phyloP scores from a whole-genome alignment of 306 rosid species.

The Vigna trinervia region DNA sequence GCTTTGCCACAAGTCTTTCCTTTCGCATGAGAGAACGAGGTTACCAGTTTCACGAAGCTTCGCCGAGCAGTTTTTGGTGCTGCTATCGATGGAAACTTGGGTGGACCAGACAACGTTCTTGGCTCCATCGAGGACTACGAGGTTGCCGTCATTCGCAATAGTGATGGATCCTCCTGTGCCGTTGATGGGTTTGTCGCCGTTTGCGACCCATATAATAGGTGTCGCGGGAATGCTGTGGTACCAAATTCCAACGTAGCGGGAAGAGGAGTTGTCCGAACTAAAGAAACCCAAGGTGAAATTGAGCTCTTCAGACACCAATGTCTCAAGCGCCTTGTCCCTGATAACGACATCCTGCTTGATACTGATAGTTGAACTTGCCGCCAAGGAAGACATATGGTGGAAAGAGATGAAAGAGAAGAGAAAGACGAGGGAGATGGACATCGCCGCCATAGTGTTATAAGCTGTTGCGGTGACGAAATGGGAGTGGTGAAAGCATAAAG shows the following conservation, averaged over 20 bases:
- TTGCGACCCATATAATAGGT: constrained; percentile 68
- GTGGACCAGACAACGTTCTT: constrained; percentile 55
- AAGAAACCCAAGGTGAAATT: constrained; percentile 77
- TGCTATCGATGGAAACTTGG: constrained; percentile 27
- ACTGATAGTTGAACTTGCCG: constrained; percentile 42
- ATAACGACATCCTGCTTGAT: constrained; percentile 43
- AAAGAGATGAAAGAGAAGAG: constrained; percentile 40
- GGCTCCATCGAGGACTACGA: constrained; percentile 55
- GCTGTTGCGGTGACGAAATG: not conserved
- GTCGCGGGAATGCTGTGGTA: constrained; percentile 49
- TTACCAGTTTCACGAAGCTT: constrained; percentile 54
- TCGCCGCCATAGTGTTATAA: not conserved
- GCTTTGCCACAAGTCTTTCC: constrained; percentile 59
- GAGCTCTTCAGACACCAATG: constrained; percentile 45
- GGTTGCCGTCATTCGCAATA: constrained; percentile 56
- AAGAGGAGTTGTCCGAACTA: constrained; percentile 43
- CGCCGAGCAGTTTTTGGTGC: constrained; percentile 36
- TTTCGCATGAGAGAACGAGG: constrained; percentile 49
- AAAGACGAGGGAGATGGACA: not conserved
- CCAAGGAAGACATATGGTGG: constrained; percentile 45
- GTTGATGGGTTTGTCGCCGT: constrained; percentile 62
- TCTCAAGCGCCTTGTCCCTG: constrained; percentile 52
- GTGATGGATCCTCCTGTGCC: constrained; percentile 54
- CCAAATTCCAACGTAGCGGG: constrained; percentile 78
- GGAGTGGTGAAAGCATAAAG: not conserved